Evolutionary conservation across 805 yeast genomes (phyloP), one percentile per base, ranked within the genome.

Genomic region (Yamadazyma paraphyllophila): DNA sequence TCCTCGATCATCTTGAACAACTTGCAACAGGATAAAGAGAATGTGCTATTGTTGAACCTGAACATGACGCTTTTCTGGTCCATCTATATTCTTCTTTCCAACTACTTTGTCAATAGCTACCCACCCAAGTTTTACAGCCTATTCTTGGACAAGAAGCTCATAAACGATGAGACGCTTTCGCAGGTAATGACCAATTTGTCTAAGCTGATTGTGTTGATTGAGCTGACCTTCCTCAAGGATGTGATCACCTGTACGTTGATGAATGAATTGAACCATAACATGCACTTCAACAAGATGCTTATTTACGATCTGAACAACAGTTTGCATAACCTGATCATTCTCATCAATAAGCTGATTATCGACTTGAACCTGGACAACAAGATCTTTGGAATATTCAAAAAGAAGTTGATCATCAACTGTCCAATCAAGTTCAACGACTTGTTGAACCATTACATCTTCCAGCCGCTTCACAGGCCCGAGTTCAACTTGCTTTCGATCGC

Each of bases 291-390:
- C 10, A 52, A 51, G 26, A 49, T 63, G 29, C 40, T 57, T 20
- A 54, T 67, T 2, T 69, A 52, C 47, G 57, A 71, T 30, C 65
- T 69, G 50, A 69, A 69, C 41, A 68, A 72, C 48, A 64, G 67
- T 24, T 57, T 80, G 8, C 84, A 80, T 50, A 78, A 78, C 55
- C 69, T 81, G 0, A 73, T 79, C 14, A 78, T 80, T 12, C 65
- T 78, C 52, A 70, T 77, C 7, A 78, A 78, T 52, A 77, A 75
- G 37, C 48, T 49, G 17, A 7, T 42, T 15, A 36, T 44, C 10
- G 45, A 45, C 14, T 41, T 40, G 30, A 53, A 50, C 33, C 33
- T 31, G 36, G 35, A 41, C 41, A 46, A 40, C 44, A 44, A 41
- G 40, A 46, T 76, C 31, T 65, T 76, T 41, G 63, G 68, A 38